phyloP scores from a whole-genome alignment of 371 early-diverging fungal species.

The Mucor ambiguus region DNA sequence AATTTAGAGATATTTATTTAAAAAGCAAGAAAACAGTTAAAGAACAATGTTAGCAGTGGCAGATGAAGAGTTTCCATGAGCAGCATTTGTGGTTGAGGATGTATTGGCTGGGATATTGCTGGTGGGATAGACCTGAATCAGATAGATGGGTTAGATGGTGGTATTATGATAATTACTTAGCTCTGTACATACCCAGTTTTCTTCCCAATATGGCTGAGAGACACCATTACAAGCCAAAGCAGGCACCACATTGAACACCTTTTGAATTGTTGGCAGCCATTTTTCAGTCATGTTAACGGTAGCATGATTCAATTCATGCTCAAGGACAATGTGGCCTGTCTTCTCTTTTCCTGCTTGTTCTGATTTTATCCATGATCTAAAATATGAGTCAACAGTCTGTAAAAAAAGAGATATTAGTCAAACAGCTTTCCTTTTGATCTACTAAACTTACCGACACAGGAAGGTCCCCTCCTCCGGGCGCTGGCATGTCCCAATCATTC shows the following conservation, averaged over 20 bases:
- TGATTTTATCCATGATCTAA: conserved; percentile 39
- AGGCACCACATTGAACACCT: conserved; percentile 46
- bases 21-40: not conserved
- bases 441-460: not conserved
- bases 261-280: conserved; percentile 49
- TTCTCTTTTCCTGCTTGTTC: conserved; percentile 20
- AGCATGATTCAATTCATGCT: conserved; percentile 51
- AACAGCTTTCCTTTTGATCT: not conserved
- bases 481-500: conserved; percentile 32
- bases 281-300: conserved; percentile 45
- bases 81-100: not conserved
- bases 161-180: not conserved
- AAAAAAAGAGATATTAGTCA: not conserved
- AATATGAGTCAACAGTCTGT: conserved; percentile 17
- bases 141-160: not conserved
- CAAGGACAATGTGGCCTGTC: conserved; percentile 41
- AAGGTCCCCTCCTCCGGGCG: conserved; percentile 23
- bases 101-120: not conserved
- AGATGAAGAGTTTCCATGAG: not conserved
- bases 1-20: not conserved
- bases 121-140: not conserved
- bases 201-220: conserved; percentile 53
- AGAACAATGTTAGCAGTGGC: conserved; percentile 11
- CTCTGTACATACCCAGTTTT: not conserved
- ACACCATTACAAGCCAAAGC: conserved; percentile 55